phyloP scores from a whole-genome alignment of 345 rosid species.

The Heritiera fomes region DNA sequence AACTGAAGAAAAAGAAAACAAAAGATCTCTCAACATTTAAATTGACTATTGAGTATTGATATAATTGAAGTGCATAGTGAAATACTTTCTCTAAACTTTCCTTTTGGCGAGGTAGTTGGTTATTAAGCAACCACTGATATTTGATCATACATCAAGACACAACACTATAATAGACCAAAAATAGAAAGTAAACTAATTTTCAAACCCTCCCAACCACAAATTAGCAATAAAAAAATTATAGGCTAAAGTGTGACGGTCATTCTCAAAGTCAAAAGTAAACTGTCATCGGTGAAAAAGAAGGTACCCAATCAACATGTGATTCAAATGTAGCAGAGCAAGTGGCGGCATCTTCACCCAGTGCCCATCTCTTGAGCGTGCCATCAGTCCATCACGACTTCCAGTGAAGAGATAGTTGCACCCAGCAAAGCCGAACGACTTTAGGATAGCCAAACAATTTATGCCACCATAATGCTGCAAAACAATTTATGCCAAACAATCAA shows the following conservation, averaged over 20 bases:
- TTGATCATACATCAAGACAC: too few relatives aligned
- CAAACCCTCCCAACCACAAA: too few relatives aligned
- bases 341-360: conserved; percentile 62
- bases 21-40: conserved; percentile 12
- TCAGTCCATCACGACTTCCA: conserved; percentile 92
- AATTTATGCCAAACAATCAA: conserved; percentile 66
- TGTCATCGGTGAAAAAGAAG: background rate
- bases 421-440: conserved; percentile 43
- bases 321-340: conserved; percentile 93
- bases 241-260: too few relatives aligned
- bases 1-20: background rate
- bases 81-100: too few relatives aligned
- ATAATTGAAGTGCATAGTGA: background rate
- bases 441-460: too few relatives aligned
- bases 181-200: too few relatives aligned
- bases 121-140: too few relatives aligned
- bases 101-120: too few relatives aligned
- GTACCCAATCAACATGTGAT: conserved; percentile 99
- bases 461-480: too few relatives aligned
- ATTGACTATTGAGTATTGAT: background rate
- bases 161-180: too few relatives aligned
- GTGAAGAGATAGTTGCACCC: conserved; percentile 70
- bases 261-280: too few relatives aligned
- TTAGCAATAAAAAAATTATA: too few relatives aligned
- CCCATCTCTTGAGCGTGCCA: conserved; percentile 85